Percentiles rank a stretch among this genome's conserved stretches.
phyloP scores from a whole-genome alignment of 2,329 filamentous ascomycete genomes.

The Colletotrichum godetiae region DNA sequence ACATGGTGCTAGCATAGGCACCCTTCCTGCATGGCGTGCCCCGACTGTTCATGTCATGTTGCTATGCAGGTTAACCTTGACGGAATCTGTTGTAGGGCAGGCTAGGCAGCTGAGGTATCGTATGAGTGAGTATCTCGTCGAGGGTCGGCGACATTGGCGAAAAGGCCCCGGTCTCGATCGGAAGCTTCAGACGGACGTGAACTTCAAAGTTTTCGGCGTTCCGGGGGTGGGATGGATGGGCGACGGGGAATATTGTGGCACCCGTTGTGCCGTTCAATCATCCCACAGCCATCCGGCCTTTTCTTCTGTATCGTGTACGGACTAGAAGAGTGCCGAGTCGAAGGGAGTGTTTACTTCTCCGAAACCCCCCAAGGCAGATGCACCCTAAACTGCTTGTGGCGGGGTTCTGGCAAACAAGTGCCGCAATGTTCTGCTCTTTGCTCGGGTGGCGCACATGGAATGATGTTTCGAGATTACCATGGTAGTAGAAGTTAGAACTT shows the following conservation, averaged over 20 bases:
- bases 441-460: background rate
- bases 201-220: background rate
- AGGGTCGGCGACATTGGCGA: background rate
- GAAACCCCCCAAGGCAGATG: background rate
- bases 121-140: background rate
- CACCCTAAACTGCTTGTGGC: background rate
- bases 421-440: slow-evolving; percentile 1
- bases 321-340: background rate
- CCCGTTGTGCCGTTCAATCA: background rate
- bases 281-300: background rate
- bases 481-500: background rate
- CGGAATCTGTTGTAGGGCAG: background rate
- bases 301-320: background rate
- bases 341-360: slow-evolving; percentile 14
- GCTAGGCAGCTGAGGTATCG: background rate
- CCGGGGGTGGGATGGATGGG: slow-evolving; percentile 1
- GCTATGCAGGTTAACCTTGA: background rate
- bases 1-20: too few species aligned
- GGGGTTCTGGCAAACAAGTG: background rate
- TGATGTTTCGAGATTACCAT: slow-evolving; percentile 8
- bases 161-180: background rate
- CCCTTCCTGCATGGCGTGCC: background rate
- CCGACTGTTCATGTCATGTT: background rate
- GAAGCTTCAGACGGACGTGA: background rate
- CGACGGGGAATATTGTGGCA: slow-evolving; percentile 11